Conservation (phyloP, 179 eudicot genomes). For the Beta lomatogona region DNA sequence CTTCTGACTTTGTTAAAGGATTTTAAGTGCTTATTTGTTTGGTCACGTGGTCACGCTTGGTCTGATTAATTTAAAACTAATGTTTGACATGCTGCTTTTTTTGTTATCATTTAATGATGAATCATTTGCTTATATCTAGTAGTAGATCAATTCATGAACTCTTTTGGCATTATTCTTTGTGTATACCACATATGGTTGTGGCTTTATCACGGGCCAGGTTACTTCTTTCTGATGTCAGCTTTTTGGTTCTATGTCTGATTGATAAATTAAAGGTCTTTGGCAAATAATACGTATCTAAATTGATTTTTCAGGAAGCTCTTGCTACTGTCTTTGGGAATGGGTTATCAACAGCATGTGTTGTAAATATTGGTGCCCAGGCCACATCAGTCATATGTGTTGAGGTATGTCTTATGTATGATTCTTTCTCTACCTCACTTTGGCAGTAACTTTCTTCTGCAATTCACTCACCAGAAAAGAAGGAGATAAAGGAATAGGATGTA, state of each 20-base stretch:
- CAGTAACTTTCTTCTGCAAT: background rate
- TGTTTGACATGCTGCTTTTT: constrained; percentile 1
- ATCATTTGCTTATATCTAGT: background rate
- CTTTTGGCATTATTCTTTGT: background rate
- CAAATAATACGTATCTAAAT: background rate
- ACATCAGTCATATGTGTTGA: constrained; percentile 89
- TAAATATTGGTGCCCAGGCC: constrained; percentile 92
- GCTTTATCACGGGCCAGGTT: background rate
- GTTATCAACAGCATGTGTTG: constrained; percentile 94
- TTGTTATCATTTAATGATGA: background rate
- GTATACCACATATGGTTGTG: background rate
- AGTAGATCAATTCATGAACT: constrained; percentile 12
- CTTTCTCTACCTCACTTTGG: background rate
- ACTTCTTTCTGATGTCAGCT: background rate
- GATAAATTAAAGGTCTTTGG: constrained; percentile 2
- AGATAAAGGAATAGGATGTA: background rate
- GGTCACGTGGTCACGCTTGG: background rate
- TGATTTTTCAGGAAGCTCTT: constrained; percentile 76
- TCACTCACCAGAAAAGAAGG: background rate
- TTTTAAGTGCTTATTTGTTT: background rate
- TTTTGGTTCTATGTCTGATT: background rate
- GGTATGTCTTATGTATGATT: constrained; percentile 37
- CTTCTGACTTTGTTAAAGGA: background rate
- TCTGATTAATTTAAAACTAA: background rate
- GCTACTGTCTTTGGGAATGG: constrained; percentile 98